phyloP scores from a whole-genome alignment of 495 filamentous ascomycete genomes.

The Umbilicaria muhlenbergii region DNA sequence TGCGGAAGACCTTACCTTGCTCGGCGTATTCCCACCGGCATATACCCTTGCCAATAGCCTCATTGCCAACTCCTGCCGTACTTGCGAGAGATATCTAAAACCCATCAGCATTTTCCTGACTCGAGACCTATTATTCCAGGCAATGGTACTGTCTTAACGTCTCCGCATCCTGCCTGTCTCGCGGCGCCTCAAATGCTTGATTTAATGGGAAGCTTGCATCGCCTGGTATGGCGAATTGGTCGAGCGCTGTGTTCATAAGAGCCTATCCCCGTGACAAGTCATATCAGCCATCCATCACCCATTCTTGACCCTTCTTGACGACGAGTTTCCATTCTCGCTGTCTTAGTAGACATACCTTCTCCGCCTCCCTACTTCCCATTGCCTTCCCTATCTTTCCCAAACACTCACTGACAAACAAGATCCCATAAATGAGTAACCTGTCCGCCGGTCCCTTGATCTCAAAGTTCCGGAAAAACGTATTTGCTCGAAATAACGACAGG shows the following conservation, averaged over 20 bases:
- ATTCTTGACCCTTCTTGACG: conserved; percentile 1
- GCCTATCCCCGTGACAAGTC: conserved; percentile 24
- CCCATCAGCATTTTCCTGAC: neutral
- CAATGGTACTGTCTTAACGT: conserved; percentile 50
- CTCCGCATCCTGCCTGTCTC: conserved; percentile 79
- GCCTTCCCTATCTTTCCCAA: conserved; percentile 66
- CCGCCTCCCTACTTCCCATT: conserved; percentile 42
- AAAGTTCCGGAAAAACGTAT: conserved; percentile 98
- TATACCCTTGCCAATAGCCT: conserved; percentile 76
- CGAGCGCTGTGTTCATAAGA: conserved; percentile 56
- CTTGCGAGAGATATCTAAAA: conserved; percentile 59
- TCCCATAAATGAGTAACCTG: conserved; percentile 89
- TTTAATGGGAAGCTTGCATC: conserved; percentile 88
- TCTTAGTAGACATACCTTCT: conserved; percentile 30
- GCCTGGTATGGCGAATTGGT: conserved; percentile 91
- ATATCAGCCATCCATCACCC: neutral
- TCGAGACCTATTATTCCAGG: neutral
- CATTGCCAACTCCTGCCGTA: conserved; percentile 76
- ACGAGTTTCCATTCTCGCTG: neutral
- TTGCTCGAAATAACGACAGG: conserved; percentile 84
- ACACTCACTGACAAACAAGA: conserved; percentile 81
- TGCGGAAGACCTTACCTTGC: conserved; percentile 44
- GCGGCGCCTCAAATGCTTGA: conserved; percentile 67
- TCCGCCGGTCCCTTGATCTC: conserved; percentile 97
- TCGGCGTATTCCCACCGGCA: conserved; percentile 66